Conservation (phyloP, 768 basidiomycete genomes). For the Scleroderma citrinum region DNA sequence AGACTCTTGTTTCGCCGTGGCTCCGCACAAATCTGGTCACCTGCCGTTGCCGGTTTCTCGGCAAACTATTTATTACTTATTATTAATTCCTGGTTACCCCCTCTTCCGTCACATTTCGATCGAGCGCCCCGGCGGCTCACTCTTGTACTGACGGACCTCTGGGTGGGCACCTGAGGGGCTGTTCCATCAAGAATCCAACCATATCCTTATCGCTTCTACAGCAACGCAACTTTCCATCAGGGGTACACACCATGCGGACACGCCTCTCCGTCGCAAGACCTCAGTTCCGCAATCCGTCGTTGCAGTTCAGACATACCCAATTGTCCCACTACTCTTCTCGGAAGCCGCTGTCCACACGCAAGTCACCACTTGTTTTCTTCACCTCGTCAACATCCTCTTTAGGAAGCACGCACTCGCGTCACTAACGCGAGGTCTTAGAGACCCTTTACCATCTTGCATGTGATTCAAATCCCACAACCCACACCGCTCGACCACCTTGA, state of each 20-base stretch:
- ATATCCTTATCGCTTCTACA: background rate
- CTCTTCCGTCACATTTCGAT: background rate
- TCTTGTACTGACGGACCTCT: too few relatives aligned
- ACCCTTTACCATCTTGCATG: background rate
- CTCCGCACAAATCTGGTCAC: slow-evolving; percentile 26
- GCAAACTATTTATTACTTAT: background rate
- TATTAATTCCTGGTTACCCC: background rate
- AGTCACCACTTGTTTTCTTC: too few relatives aligned
- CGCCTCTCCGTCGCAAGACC: background rate
- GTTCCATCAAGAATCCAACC: background rate
- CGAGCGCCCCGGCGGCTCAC: too few relatives aligned
- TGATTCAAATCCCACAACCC: background rate
- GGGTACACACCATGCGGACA: background rate
- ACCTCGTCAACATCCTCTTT: too few relatives aligned
- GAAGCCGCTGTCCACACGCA: too few relatives aligned
- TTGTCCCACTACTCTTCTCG: background rate
- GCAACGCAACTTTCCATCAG: background rate
- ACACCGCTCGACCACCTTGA: background rate
- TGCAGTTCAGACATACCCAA: background rate
- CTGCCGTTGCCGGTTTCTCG: slow-evolving; percentile 17
- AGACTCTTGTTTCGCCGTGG: slow-evolving; percentile 25
- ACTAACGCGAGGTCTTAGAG: background rate
- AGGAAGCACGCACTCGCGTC: too few relatives aligned
- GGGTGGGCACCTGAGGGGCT: background rate
- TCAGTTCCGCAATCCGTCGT: slow-evolving; percentile 1